Evolutionary conservation across 208 protist species (phyloP).

Genomic region (Trypanosoma lewisi): DNA sequence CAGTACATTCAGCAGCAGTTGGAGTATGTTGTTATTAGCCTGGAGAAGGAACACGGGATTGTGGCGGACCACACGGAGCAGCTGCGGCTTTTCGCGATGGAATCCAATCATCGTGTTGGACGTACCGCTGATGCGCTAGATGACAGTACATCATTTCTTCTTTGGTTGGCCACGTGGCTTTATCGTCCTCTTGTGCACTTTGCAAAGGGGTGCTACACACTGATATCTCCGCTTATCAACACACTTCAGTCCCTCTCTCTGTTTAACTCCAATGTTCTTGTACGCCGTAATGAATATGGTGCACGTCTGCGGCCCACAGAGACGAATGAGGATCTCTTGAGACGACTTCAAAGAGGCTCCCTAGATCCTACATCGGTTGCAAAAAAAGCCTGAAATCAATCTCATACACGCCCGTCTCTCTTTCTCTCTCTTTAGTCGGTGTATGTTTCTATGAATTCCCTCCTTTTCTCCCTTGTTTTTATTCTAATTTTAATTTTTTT

Average conservation of each 20-base stretch:
- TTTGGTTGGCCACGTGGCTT: constrained; percentile 74
- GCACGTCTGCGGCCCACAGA: constrained; percentile 28
- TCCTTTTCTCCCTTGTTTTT: constrained; percentile 12
- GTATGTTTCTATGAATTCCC: constrained; percentile 6
- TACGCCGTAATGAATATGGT: constrained; percentile 40
- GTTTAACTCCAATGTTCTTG: constrained; percentile 74
- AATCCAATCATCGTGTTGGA: constrained; percentile 47
- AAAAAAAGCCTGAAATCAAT: constrained; percentile 14
- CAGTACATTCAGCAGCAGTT: constrained; percentile 83
- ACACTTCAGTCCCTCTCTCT: constrained; percentile 78
- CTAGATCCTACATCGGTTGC: constrained; percentile 46
- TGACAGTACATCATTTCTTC: constrained; percentile 33
- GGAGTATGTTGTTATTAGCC: constrained; percentile 74
- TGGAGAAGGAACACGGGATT: constrained; percentile 72
- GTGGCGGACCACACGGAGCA: constrained; percentile 86
- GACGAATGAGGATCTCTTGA: constrained; percentile 55
- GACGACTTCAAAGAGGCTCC: constrained; percentile 62
- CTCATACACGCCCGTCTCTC: constrained; percentile 9
- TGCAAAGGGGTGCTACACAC: constrained; percentile 78
- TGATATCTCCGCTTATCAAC: constrained; percentile 71
- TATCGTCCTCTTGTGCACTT: constrained; percentile 82
- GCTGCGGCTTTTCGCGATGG: constrained; percentile 77
- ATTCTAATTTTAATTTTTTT: constrained; percentile 3
- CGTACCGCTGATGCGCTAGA: constrained; percentile 13
- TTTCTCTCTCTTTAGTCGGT: background rate